Percentiles rank a stretch among this genome's conserved stretches.
These are phyloP conservation scores for Teunomyces pallodes DNA, from an alignment of 805 yeast species.

Conservation along the genomic window DNA sequence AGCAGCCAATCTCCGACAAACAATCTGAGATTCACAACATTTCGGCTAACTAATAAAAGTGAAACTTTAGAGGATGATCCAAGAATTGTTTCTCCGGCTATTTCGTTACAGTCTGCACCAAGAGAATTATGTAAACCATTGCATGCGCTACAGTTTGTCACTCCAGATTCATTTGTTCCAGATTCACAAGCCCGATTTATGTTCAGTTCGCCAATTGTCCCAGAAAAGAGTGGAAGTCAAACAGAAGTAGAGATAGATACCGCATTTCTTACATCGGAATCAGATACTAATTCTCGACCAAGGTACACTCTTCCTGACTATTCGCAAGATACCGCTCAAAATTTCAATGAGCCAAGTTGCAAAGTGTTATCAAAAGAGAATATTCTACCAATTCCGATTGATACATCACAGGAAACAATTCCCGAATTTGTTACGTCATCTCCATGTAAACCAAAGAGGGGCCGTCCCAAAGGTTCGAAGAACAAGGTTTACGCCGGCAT, in stretches of 20 bases:
- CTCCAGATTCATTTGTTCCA: not conserved
- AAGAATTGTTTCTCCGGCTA: not conserved
- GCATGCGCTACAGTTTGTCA: not conserved
- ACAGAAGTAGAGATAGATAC: conserved; percentile 18
- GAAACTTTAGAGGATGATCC: not conserved
- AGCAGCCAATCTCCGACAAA: not conserved
- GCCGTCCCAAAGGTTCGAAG: conserved; percentile 2
- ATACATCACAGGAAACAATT: not conserved
- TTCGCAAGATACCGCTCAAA: not conserved
- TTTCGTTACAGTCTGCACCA: not conserved
- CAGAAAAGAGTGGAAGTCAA: conserved; percentile 4
- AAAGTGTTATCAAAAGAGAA: too few species aligned
- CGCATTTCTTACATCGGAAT: conserved; percentile 21
- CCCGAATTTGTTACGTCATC: not conserved
- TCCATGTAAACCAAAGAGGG: not conserved
- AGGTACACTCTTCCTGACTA: not conserved
- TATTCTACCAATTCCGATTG: not conserved
- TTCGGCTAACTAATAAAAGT: not conserved
- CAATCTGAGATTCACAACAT: not conserved
- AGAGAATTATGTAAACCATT: not conserved
- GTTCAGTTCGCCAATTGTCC: conserved; percentile 15
- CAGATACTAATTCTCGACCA: not conserved
- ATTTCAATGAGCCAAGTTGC: not conserved
- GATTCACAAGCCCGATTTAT: not conserved
- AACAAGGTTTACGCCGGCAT: not conserved